Base-by-base conservation (phyloP, 225 moss, liverwort and hornwort species). In the Physcomitrium patens region DNA sequence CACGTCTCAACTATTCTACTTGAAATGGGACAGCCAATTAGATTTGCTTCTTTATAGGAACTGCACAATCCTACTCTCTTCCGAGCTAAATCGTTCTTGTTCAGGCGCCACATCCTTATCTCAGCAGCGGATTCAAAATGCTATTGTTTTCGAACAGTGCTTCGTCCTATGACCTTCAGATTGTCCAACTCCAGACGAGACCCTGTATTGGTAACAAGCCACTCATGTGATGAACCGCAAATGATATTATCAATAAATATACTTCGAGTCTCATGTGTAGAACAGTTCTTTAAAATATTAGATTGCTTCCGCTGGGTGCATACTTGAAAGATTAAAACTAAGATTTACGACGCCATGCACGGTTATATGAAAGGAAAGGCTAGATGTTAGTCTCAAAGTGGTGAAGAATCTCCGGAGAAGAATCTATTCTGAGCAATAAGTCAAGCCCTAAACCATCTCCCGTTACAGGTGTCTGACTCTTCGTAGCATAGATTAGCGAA, bases 71-170 rank as follows among this genome's bases (percentile, higher is more conserved):
- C 61, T 61, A 60, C 14, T 23, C 67, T 14, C 60, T 72, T 76
- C 67, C 71, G 47, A 51, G 76, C 54, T 15, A 72, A 66, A 61
- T 76, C 72, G 44, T 45, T 44, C 31, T 81, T 81, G n/a, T 72
- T 76, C 53, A 76, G 60, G 44, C 76, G 71, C 71, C 76, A 76
- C 71, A 81, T 61, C 77, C 56, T 7, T 0, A 19, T 77, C 12
- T 57, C 24, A 57, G 57, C 0, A 57, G 12, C 57, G 17, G 10
- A 57, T 57, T 57, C 57, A n/a, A 54, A 54, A 11, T 2, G 43
- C 19, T 11, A 67, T 3, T 31, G 47, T 27, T 58, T 70, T 70
- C 19, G 16, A 18, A 54, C 15, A 44, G 37, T 3, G 19, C 70
- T 9, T 31, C 4, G 43, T 27, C 15, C 67, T 16, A 4, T 4